Conservation (phyloP, 371 early-diverging fungal genomes). For the Zancudomyces culisetae region DNA sequence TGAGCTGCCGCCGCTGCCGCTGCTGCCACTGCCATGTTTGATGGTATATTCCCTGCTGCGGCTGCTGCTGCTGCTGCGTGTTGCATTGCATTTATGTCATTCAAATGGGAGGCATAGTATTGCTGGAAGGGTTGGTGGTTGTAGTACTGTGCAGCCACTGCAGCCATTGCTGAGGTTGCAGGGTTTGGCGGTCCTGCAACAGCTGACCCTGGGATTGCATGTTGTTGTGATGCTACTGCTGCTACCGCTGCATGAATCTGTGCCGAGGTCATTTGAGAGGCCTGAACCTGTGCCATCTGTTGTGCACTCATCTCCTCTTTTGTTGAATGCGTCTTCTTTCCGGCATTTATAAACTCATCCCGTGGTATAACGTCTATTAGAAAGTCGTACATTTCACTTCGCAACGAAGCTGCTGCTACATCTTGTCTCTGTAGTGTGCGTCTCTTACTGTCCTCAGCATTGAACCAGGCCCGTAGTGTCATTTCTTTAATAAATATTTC, state of each 20-base stretch:
- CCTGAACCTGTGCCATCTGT: constrained; percentile 5
- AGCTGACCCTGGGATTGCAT: not conserved
- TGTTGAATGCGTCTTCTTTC: constrained; percentile 4
- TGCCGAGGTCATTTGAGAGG: constrained; percentile 1
- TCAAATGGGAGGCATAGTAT: constrained; percentile 21
- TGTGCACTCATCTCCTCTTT: constrained; percentile 7
- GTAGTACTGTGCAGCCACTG: constrained; percentile 9
- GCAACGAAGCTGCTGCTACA: constrained; percentile 81
- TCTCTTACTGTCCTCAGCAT: constrained; percentile 97
- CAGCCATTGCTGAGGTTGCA: constrained; percentile 5
- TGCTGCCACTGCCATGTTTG: too few species aligned
- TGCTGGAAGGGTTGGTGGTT: constrained; percentile 17
- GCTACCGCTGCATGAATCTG: constrained; percentile 4
- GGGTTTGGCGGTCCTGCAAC: constrained; percentile 4
- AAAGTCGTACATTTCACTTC: constrained; percentile 97
- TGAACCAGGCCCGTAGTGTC: constrained; percentile 93
- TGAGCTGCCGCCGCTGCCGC: not conserved
- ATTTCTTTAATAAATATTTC: constrained; percentile 95
- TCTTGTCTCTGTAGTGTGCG: constrained; percentile 93
- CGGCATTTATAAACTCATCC: constrained; percentile 37
- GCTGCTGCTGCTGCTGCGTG: too few species aligned
- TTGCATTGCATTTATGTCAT: constrained; percentile 16
- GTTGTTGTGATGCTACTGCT: constrained; percentile 2
- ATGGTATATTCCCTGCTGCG: not conserved
- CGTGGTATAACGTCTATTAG: constrained; percentile 96